Percentiles rank a stretch among this genome's conserved stretches.
phyloP scores from a whole-genome alignment of 106 monocot genomes.

The Gastrodia elata region DNA sequence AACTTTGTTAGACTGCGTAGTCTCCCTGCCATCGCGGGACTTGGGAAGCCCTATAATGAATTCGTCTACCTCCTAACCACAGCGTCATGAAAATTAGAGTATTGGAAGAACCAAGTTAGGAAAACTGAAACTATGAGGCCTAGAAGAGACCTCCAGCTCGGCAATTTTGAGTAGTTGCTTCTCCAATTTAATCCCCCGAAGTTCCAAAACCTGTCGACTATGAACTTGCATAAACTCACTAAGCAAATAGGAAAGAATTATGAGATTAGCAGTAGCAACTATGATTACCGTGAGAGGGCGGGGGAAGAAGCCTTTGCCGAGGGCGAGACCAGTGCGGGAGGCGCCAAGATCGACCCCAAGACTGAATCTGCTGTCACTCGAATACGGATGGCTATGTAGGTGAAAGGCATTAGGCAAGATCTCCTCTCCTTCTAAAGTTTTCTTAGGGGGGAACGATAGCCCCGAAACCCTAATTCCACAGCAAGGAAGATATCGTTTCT shows the following conservation, averaged over 20 bases:
- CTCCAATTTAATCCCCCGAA: constrained; percentile 77
- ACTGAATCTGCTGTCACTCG: constrained; percentile 60
- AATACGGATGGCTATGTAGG: constrained; percentile 28
- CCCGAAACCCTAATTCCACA: constrained; percentile 2
- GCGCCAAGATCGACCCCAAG: constrained; percentile 82
- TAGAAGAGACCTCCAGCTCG: constrained; percentile 33
- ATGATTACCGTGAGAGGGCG: constrained; percentile 51
- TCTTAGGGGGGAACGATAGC: not conserved
- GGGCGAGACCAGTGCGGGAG: constrained; percentile 66
- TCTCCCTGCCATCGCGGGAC: constrained; percentile 70
- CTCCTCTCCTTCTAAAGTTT: not conserved
- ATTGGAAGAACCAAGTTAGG: not conserved
- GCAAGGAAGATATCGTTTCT: not conserved
- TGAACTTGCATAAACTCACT: not conserved
- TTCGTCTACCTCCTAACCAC: constrained; percentile 70
- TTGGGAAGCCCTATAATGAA: constrained; percentile 76
- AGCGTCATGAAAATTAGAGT: not conserved
- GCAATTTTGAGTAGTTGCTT: constrained; percentile 58
- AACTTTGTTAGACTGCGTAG: constrained; percentile 83
- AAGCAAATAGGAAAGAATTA: not conserved
- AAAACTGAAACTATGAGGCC: not conserved
- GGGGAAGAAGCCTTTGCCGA: constrained; percentile 68
- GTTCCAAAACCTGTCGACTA: constrained; percentile 47
- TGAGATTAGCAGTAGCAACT: not conserved
- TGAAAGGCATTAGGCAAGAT: constrained; percentile 52